Base-by-base conservation (phyloP, 805 yeast species). In the Candida patagonica region DNA sequence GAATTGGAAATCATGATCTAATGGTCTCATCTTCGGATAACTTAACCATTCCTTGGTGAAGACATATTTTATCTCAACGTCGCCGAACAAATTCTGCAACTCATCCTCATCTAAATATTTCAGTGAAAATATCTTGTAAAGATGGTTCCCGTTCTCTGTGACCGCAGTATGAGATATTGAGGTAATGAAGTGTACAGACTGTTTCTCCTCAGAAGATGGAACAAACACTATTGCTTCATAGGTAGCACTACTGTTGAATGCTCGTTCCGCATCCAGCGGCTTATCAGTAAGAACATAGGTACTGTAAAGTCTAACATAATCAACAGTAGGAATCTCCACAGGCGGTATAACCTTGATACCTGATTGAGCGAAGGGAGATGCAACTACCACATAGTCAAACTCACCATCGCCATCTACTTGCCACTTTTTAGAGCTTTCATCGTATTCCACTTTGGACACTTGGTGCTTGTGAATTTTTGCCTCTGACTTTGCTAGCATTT, bases 361-460 rank as follows among this genome's bases (percentile, higher is more conserved):
- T 0, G 68, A 38, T 33, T 57, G 63, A 26, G 55, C 46, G 20
- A 54, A 48, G 2, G 76, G 76, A 0, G 70, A 55, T 1, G 74
- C 74, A 15, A 71, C 48, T 15, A 71, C 54, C 6, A 71, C 70
- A 19, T 67, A 55, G 42, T 71, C 74, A 45, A 59, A 71, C 2
- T 27, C 24, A 10, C 55, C 53, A 4, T 40, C 38, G 21, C 33
- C 37, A 24, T 33, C 32, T 10, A 41, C 30, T 5, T 15, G n/a
- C 39, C 49, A 42, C 17, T 30, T 22, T 7, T 26, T 41, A 3
- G 21, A 22, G 29, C 10, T 34, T 6, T 26, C 20, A 2, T 37
- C 21, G 16, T 42, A 45, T 1, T 25, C 21, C 7, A 67, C 35
- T 4, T 41, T 35, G 0, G 42, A 27, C 5, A 70, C 71, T 2